Evolutionary conservation across 352 stramenopile genomes (phyloP), one percentile per base, ranked within the genome.

Genomic region (Lagenidium giganteum): DNA sequence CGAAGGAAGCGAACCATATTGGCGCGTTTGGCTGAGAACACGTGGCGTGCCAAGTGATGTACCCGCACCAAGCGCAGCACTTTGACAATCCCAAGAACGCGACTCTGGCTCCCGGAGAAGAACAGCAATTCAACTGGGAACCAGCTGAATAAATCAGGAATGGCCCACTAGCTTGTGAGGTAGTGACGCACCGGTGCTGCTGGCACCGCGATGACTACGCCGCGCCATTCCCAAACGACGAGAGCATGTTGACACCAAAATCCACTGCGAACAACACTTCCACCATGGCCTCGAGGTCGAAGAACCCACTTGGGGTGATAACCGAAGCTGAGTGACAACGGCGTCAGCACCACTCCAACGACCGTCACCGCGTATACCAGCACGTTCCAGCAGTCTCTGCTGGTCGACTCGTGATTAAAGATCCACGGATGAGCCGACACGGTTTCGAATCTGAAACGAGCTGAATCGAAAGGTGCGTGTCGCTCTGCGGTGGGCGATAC

Each of bases 1-100:
- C 64, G 37, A 8, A 67, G 47, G 41, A 82, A 78, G 24, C 69
- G 56, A 30, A 82, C 35, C 21, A 74, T 61, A 12, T 64, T 66
- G 2, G 61, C 69, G 16, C 79, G 78, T 51, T 78, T 78, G 16
- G 69, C 66, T 8, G 66, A 76, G 31, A 74, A 59, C 17, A 82
- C 56, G 16, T 57, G 61, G 3, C 61, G 45, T 3, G 64, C 69
- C 16, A 79, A 47, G 34, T 78, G 60, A 18, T 57, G 78, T 27
- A 82, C 61, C 42, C 76, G 78, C 9, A 54, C 64, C n/a, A 82
- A 54, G 1, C 69, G 63, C 27, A 82, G 66, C 18, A 79, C 67
- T 40, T 82, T 82, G 12, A 53, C 59, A 24, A 82, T 67, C 35
- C 64, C 61, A 22, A 82, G 55, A 33, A 77, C 51, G 13, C 61